Evolutionary conservation across 495 filamentous ascomycete genomes (phyloP).

Genomic region (Cetradonia linearis): DNA sequence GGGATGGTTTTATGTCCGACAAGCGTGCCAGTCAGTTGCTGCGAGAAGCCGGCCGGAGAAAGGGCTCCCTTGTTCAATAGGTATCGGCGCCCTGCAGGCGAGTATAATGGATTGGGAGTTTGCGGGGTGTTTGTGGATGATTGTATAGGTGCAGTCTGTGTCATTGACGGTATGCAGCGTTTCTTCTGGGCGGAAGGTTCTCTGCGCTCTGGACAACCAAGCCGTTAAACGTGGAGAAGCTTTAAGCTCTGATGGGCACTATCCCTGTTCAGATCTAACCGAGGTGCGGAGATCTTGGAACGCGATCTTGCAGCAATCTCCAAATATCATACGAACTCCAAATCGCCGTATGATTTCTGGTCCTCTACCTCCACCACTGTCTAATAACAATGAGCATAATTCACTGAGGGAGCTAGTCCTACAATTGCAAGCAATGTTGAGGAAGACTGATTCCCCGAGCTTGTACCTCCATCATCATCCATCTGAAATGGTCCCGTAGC

Average conservation of each 20-base stretch:
- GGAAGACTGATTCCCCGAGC: too few relatives aligned
- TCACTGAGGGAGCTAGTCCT: too few relatives aligned
- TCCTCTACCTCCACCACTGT: not conserved
- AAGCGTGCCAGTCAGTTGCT: conserved; percentile 17
- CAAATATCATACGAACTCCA: too few relatives aligned
- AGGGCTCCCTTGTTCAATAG: conserved; percentile 5
- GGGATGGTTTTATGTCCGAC: conserved; percentile 18
- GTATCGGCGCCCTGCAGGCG: not conserved
- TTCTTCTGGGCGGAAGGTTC: too few relatives aligned
- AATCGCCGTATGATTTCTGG: too few relatives aligned
- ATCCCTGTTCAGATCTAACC: conserved; percentile 13
- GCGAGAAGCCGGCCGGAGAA: conserved; percentile 13
- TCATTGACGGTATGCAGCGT: not conserved
- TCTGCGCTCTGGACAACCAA: not conserved
- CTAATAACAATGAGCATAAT: not conserved
- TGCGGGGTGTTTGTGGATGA: not conserved
- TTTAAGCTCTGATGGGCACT: not conserved
- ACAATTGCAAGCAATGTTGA: too few relatives aligned
- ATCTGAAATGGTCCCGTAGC: too few relatives aligned
- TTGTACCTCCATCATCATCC: too few relatives aligned
- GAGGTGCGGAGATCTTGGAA: not conserved
- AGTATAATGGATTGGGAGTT: not conserved
- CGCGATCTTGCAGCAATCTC: not conserved
- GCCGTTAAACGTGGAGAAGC: conserved; percentile 8
- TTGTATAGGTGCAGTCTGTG: not conserved